Evolutionary conservation across 768 basidiomycete genomes (phyloP).

Genomic region (Hygrocybe punicea): DNA sequence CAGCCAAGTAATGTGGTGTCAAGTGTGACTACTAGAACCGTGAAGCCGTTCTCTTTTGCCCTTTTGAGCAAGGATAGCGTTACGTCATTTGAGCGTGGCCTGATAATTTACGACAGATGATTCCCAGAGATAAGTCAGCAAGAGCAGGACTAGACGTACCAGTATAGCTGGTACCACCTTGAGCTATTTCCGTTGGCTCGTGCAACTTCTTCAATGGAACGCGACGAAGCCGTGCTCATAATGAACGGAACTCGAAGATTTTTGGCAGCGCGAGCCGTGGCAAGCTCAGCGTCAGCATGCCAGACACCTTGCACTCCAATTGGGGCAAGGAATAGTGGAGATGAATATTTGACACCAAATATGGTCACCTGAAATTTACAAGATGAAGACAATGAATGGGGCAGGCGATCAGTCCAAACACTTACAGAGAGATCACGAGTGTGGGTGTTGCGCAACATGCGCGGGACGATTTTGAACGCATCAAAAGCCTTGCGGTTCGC

Average conservation of each 20-base stretch:
- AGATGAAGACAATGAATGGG: background rate
- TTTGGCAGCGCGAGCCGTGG: conserved; percentile 60
- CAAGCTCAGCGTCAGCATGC: conserved; percentile 68
- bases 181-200: conserved; percentile 62
- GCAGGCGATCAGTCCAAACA: background rate
- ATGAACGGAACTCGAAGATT: conserved; percentile 65
- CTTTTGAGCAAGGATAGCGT: conserved; percentile 63
- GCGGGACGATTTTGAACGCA: conserved; percentile 73
- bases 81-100: conserved; percentile 61
- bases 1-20: conserved; percentile 73
- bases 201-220: conserved; percentile 77
- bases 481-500: conserved; percentile 64
- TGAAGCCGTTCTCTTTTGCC: conserved; percentile 63
- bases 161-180: conserved; percentile 82
- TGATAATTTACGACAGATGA: conserved; percentile 20
- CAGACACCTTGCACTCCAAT: conserved; percentile 79
- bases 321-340: conserved; percentile 66
- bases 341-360: conserved; percentile 60
- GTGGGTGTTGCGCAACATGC: conserved; percentile 66
- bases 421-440: conserved; percentile 57
- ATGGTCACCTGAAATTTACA: conserved; percentile 52
- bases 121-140: background rate
- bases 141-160: conserved; percentile 38
- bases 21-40: conserved; percentile 71
- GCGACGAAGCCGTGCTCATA: conserved; percentile 70